phyloP scores from a whole-genome alignment of 192 early-diverging fungal genomes.

The Umbelopsis vinacea region DNA sequence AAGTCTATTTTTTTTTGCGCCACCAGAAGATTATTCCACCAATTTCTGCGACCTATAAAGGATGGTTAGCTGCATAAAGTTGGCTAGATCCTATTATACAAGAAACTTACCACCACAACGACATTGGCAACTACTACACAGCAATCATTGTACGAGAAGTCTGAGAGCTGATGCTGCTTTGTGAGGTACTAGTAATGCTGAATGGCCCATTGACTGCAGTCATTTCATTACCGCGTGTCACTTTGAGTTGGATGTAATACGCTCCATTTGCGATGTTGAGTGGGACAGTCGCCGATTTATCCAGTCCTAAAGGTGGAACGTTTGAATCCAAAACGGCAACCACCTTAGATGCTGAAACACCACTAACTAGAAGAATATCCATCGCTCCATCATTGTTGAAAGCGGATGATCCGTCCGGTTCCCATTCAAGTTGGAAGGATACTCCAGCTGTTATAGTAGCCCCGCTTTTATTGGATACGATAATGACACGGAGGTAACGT shows the following conservation, averaged over 20 bases:
- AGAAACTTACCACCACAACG: no score
- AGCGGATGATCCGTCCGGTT: background rate
- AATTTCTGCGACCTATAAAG: no score
- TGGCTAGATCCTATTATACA: no score
- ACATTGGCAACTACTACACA: no score
- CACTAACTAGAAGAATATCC: background rate
- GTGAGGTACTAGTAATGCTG: background rate
- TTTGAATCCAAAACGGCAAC: background rate
- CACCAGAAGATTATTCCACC: no score
- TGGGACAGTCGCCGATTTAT: background rate
- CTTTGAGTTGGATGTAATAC: slow-evolving; percentile 1
- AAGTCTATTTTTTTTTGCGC: no score
- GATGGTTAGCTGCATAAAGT: no score
- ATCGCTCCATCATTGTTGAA: background rate
- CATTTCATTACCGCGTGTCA: background rate
- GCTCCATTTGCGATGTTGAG: background rate
- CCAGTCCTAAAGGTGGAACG: background rate
- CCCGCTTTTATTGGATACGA: no score
- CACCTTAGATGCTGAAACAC: background rate
- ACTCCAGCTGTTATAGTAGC: background rate
- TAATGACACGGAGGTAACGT: no score
- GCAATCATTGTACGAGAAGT: no score
- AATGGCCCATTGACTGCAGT: background rate
- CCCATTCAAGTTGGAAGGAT: background rate
- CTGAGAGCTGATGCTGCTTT: background rate